Evolutionary conservation across 495 filamentous ascomycete genomes (phyloP).

Genomic region (Baudoinia panamericana): DNA sequence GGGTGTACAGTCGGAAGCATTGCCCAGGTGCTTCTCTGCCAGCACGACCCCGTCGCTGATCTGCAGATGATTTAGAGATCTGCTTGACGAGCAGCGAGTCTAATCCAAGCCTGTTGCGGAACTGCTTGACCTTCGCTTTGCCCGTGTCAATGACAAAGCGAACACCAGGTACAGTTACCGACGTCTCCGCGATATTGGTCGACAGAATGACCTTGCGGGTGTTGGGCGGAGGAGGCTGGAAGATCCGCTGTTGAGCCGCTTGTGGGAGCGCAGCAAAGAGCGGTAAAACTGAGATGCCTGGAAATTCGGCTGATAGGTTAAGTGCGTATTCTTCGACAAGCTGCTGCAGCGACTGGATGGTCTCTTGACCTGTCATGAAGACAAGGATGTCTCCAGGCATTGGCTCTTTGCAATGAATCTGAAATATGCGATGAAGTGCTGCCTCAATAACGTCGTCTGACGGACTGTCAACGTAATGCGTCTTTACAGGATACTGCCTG

Average conservation of each 20-base stretch:
- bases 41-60: conserved; percentile 83
- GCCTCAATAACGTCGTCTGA: conserved; percentile 74
- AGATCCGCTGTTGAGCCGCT: conserved; percentile 70
- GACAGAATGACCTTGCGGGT: conserved; percentile 84
- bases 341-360: conserved; percentile 68
- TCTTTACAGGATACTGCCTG: conserved; percentile 74
- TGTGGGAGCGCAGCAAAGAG: conserved; percentile 63
- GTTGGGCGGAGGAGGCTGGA: conserved; percentile 56
- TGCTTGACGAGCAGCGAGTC: conserved; percentile 85
- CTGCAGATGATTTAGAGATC: conserved; percentile 84
- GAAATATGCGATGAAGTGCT: conserved; percentile 69
- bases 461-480: conserved; percentile 60
- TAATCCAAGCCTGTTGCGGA: conserved; percentile 67
- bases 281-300: conserved; percentile 59
- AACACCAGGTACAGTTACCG: conserved; percentile 88
- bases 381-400: conserved; percentile 87
- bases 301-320: conserved; percentile 56
- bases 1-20: conserved; percentile 83
- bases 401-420: conserved; percentile 76
- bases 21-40: conserved; percentile 84
- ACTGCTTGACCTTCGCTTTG: conserved; percentile 88
- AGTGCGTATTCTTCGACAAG: conserved; percentile 67
- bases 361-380: conserved; percentile 88
- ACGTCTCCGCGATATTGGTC: conserved; percentile 97
- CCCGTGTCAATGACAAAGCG: conserved; percentile 86